Percentiles rank a stretch among this genome's conserved stretches.
These are phyloP conservation scores for Cladosporium sp. DNA, from an alignment of 2,329 filamentous ascomycete genomes.

Conservation along the genomic window DNA sequence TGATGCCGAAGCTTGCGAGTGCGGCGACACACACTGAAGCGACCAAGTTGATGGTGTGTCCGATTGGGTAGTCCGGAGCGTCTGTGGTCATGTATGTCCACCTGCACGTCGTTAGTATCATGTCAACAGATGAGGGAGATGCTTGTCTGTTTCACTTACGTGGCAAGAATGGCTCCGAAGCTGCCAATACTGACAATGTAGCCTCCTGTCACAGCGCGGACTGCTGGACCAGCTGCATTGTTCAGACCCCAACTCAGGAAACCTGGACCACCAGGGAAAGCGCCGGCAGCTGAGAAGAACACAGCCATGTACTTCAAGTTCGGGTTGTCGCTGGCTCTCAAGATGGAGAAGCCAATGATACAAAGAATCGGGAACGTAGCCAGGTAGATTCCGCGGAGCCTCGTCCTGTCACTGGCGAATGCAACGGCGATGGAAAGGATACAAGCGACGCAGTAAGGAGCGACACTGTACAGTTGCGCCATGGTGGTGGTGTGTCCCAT, in stretches of 20 bases:
- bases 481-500: constrained; percentile 59
- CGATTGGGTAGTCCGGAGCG: constrained; percentile 45
- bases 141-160: constrained; percentile 30
- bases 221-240: constrained; percentile 54
- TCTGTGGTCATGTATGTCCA: constrained; percentile 37
- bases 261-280: constrained; percentile 55
- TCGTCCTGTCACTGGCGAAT: constrained; percentile 22
- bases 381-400: constrained; percentile 20
- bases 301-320: constrained; percentile 34
- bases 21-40: constrained; percentile 45
- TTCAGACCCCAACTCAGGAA: constrained; percentile 58
- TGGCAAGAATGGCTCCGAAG: constrained; percentile 54
- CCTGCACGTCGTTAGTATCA: constrained; percentile 17
- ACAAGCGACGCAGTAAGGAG: constrained; percentile 17
- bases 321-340: constrained; percentile 22
- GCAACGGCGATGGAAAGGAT: constrained; percentile 22
- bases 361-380: constrained; percentile 19
- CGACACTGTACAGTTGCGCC: constrained; percentile 25
- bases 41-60: constrained; percentile 55
- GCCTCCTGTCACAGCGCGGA: constrained; percentile 53
- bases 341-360: constrained; percentile 34
- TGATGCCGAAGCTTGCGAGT: constrained; percentile 47
- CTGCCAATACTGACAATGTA: constrained; percentile 55
- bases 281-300: constrained; percentile 40
- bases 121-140: not conserved